phyloP scores from a whole-genome alignment of 495 filamentous ascomycete species.

The Chlorociboria aeruginascens region DNA sequence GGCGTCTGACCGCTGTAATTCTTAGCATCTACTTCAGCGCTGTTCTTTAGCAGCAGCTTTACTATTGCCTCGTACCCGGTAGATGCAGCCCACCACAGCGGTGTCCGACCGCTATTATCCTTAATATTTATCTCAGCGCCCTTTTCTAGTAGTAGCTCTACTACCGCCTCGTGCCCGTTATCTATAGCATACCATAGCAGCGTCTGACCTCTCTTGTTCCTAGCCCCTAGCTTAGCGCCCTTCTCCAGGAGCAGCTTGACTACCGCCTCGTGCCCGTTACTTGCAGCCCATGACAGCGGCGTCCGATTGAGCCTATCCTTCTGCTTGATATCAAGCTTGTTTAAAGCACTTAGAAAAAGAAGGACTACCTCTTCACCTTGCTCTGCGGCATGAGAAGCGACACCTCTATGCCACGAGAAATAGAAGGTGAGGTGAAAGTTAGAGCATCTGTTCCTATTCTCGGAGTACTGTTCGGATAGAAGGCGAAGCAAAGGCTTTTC shows the following conservation, averaged over 20 bases:
- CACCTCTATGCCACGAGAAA: slow-evolving; percentile 5
- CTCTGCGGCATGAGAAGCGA: slow-evolving; percentile 8
- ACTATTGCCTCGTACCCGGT: slow-evolving; percentile 13
- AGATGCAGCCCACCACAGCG: slow-evolving; percentile 20
- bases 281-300: slow-evolving; percentile 6
- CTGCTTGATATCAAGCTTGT: not conserved
- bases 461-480: slow-evolving; percentile 10
- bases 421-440: slow-evolving; percentile 5
- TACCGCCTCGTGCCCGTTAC: slow-evolving; percentile 16
- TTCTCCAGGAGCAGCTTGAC: too few relatives aligned
- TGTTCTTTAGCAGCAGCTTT: slow-evolving; percentile 13
- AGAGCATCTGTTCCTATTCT: slow-evolving; percentile 2
- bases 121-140: slow-evolving; percentile 13
- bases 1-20: slow-evolving; percentile 2
- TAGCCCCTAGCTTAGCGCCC: too few relatives aligned
- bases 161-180: slow-evolving; percentile 20
- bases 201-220: too few relatives aligned
- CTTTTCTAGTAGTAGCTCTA: slow-evolving; percentile 19
- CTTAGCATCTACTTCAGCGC: not conserved
- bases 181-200: slow-evolving; percentile 21
- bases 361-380: slow-evolving; percentile 7
- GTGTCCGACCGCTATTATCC: slow-evolving; percentile 17
- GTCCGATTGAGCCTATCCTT: slow-evolving; percentile 8
- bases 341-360: slow-evolving; percentile 3
- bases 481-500: not conserved